Conservation (phyloP, 441 rosid genomes). For the Euphorbia corollata region DNA sequence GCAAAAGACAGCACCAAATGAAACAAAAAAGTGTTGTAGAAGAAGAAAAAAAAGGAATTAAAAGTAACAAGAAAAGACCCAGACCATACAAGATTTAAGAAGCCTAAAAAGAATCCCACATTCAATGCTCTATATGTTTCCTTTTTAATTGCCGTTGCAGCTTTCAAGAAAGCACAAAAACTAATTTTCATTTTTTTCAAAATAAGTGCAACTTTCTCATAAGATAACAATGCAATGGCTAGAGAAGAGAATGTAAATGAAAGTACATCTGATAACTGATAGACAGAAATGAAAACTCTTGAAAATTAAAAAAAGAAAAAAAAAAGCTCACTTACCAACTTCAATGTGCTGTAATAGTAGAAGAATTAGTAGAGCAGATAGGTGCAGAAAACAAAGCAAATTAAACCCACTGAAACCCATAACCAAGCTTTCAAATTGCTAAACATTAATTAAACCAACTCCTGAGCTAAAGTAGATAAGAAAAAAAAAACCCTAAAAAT, state of each 20-base stretch:
- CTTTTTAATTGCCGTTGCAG: background rate
- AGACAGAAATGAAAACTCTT: background rate
- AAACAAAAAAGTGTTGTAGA: constrained; percentile 3
- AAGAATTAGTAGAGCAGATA: background rate
- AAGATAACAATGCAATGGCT: background rate
- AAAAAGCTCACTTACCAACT: constrained; percentile 16
- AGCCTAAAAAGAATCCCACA: constrained; percentile 20
- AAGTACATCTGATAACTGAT: background rate
- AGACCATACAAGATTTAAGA: background rate
- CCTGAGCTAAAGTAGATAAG: background rate
- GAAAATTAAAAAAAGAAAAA: background rate
- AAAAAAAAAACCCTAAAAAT: constrained; percentile 14
- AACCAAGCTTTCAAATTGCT: constrained; percentile 16
- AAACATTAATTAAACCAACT: constrained; percentile 24
- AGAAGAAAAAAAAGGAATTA: constrained; percentile 15
- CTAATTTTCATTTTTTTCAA: background rate
- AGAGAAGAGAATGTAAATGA: background rate
- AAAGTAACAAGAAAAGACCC: constrained; percentile 12
- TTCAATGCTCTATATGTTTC: background rate
- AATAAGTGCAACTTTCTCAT: background rate
- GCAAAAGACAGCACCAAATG: constrained; percentile 5
- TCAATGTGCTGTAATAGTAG: constrained; percentile 5
- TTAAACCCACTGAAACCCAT: constrained; percentile 23
- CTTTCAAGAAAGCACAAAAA: background rate
- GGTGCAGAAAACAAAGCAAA: constrained; percentile 26